A percentile compares a stretch with the other conserved stretches of the same genome.
These are phyloP conservation scores for Chalciporus pseudorubinellus DNA, from an alignment of 768 basidiomycete genomes.

Conservation along the genomic window DNA sequence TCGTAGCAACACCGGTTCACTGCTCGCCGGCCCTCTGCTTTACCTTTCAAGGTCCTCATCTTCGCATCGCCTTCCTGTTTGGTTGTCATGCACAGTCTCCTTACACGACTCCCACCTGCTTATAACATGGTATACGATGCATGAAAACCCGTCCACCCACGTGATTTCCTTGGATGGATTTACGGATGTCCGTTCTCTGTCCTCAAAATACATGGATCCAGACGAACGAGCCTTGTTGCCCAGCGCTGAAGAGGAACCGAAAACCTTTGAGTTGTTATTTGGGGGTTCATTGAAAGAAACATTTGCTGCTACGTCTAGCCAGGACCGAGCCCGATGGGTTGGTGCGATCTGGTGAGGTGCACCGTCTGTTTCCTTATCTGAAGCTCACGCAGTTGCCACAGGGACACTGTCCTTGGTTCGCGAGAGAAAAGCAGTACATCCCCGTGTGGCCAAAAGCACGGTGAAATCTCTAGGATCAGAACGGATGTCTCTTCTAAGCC, in stretches of 20 bases:
- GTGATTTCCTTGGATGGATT: slow-evolving; percentile 51
- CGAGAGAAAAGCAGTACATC: slow-evolving; percentile 22
- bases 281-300: slow-evolving; percentile 50
- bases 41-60: slow-evolving; percentile 42
- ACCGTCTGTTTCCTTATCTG: background rate
- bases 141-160: slow-evolving; percentile 41
- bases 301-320: slow-evolving; percentile 59
- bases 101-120: slow-evolving; percentile 42
- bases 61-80: slow-evolving; percentile 37
- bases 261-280: slow-evolving; percentile 66
- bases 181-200: slow-evolving; percentile 61
- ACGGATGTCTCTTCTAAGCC: slow-evolving; percentile 12
- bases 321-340: slow-evolving; percentile 71
- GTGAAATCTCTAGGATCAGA: slow-evolving; percentile 10
- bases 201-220: slow-evolving; percentile 38
- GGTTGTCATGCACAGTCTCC: slow-evolving; percentile 46
- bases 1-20: background rate
- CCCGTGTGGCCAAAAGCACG: background rate
- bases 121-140: slow-evolving; percentile 45
- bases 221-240: slow-evolving; percentile 48
- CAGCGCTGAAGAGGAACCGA: slow-evolving; percentile 40
- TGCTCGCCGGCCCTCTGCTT: slow-evolving; percentile 36
- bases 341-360: slow-evolving; percentile 64
- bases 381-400: slow-evolving; percentile 23
- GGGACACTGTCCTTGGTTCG: slow-evolving; percentile 57